A percentile compares a stretch with the other conserved stretches of the same genome.
phyloP scores from a whole-genome alignment of 1,284 basidiomycete species.

The Ustilago loliicola region DNA sequence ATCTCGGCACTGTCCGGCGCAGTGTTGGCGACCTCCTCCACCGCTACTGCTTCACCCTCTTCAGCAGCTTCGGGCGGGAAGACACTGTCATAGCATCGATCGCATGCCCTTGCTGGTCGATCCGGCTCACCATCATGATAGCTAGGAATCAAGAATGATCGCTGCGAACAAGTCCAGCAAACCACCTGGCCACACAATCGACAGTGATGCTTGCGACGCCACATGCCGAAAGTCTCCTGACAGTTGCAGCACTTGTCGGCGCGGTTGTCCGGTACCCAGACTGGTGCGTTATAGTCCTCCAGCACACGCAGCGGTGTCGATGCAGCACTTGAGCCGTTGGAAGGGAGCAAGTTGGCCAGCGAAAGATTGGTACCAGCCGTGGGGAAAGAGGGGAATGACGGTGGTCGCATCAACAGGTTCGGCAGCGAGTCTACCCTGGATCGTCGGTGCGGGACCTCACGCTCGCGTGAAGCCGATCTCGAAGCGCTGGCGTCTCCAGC shows the following conservation, averaged over 20 bases:
- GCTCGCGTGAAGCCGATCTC: conserved; percentile 19
- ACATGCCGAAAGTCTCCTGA: conserved; percentile 81
- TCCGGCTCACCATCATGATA: conserved; percentile 63
- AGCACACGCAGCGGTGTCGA: conserved; percentile 71
- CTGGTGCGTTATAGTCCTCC: conserved; percentile 88
- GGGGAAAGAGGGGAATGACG: conserved; percentile 45
- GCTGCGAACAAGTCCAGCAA: conserved; percentile 78
- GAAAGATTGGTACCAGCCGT: conserved; percentile 32
- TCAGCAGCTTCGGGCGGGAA: conserved; percentile 73
- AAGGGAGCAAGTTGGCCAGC: conserved; percentile 36
- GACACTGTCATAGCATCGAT: conserved; percentile 85
- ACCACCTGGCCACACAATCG: conserved; percentile 88
- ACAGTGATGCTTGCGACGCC: conserved; percentile 88
- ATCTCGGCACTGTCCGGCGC: conserved; percentile 37
- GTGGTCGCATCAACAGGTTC: conserved; percentile 45
- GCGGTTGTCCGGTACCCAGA: conserved; percentile 90
- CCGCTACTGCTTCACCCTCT: conserved; percentile 16
- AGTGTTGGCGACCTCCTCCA: neutral
- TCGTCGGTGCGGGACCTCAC: conserved; percentile 18
- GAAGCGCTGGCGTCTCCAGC: conserved; percentile 14
- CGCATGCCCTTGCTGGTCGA: conserved; percentile 83
- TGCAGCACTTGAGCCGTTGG: conserved; percentile 24
- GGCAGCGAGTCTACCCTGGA: conserved; percentile 48
- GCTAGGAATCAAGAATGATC: conserved; percentile 67
- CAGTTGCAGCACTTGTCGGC: conserved; percentile 87